Evolutionary conservation across 176 grass and related monocot genomes (phyloP), one percentile per base, ranked within the genome.

Genomic region (Oropetium thomaeum): DNA sequence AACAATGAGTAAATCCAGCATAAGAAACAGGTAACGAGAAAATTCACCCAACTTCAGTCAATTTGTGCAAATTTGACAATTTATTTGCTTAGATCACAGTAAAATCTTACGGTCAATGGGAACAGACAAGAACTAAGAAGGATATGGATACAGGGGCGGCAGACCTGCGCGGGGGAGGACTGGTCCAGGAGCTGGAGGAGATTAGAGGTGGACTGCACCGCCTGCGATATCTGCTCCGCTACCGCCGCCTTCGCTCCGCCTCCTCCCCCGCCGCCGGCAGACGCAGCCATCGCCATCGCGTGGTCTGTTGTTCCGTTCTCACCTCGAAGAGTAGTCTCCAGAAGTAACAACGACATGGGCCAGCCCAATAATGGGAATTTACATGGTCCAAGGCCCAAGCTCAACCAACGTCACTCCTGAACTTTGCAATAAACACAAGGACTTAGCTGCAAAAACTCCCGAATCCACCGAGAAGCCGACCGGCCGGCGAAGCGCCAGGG

Each of bases 131-230:
- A 68, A 49, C 9, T 13, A 39, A 76, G 57, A 49, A 62, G 15
- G 31, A 47, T 25, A 79, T 15, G 39, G 32, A 17, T 34, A 62
- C 48, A 41, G 5, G 15, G 28, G n/a, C n/a, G n/a, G 33, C 14
- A 58, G 59, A 88, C 93, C 90, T 97, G 94, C 11, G 94, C 84
- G 77, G 90, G 88, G 59, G 95, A 97, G 39, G 91, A 91, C 20
- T 93, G 80, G 47, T 97, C 88, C 95, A 97, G 91, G 61, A 97
- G 86, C 27, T 83, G 95, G 49, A 97, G 88, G 16, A 97, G 95
- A 69, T 93, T 97, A 43, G 95, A 87, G 40, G 95, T 93, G 78
- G 95, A 97, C 72, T 85, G 86, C 69, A 97, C 88, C n/a, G 91
- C 91, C 57, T 97, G 88, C 25, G 69, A 60, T 67, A 93, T 92